Evolutionary conservation across 306 rosid genomes (phyloP).

Genomic region (Mimosa bimucronata): DNA sequence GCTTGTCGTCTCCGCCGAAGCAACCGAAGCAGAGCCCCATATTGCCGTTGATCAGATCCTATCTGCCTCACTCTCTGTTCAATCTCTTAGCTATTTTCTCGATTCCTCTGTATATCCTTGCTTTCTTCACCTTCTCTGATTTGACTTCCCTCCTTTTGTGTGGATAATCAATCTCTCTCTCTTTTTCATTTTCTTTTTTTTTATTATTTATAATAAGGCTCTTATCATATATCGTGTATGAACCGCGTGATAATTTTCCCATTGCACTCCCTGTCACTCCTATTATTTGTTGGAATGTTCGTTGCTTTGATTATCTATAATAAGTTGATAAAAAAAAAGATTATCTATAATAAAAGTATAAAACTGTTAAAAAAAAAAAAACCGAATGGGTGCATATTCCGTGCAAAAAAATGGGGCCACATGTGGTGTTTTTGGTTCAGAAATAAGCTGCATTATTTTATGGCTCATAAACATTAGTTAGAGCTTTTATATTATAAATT

Average conservation of each 20-base stretch:
- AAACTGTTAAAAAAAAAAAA: too few relatives aligned
- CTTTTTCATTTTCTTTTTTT: background rate
- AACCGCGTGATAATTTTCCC: background rate
- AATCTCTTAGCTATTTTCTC: constrained; percentile 13
- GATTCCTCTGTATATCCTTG: background rate
- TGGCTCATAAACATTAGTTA: background rate
- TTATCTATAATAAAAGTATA: too few relatives aligned
- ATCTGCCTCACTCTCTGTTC: background rate
- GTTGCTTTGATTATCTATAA: background rate
- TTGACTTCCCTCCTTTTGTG: constrained; percentile 30
- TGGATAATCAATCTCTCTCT: background rate
- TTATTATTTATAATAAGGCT: background rate
- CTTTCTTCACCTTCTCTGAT: background rate
- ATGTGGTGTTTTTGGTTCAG: background rate
- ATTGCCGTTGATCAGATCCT: constrained; percentile 17
- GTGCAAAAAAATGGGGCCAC: background rate
- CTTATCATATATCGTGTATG: background rate
- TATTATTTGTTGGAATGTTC: background rate
- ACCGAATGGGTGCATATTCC: background rate
- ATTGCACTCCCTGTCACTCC: background rate
- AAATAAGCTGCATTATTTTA: background rate
- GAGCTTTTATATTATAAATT: too few relatives aligned
- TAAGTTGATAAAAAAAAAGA: too few relatives aligned
- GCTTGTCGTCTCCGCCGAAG: constrained; percentile 71
- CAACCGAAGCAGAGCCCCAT: constrained; percentile 88